Evolutionary conservation across 1,284 basidiomycete species (phyloP).

Genomic region (Cutaneotrichosporon cavernicola): DNA sequence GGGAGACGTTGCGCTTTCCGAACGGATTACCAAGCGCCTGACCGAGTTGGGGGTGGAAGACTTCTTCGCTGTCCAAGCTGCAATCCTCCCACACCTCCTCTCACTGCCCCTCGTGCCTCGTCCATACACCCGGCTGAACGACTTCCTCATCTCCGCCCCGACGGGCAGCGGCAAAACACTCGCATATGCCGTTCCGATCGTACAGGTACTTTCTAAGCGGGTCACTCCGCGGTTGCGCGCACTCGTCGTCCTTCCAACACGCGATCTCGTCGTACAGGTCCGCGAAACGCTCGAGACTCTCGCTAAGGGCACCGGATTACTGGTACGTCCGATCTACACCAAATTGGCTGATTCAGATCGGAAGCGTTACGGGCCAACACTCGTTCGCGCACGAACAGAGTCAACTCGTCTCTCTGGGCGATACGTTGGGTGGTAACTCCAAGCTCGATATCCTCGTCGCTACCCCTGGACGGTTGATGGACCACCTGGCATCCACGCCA

Average conservation of each 20-base stretch:
- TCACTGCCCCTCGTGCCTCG: conserved; percentile 60
- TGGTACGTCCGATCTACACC: conserved; percentile 57
- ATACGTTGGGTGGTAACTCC: conserved; percentile 64
- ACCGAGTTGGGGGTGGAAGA: conserved; percentile 73
- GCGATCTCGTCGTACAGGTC: conserved; percentile 92
- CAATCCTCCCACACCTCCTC: conserved; percentile 45
- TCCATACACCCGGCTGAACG: conserved; percentile 67
- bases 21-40: conserved; percentile 64
- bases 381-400: conserved; percentile 51
- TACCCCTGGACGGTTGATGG: conserved; percentile 91
- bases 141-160: conserved; percentile 95
- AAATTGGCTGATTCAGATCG: conserved; percentile 42
- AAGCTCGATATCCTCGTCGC: conserved; percentile 92
- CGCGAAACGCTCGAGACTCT: conserved; percentile 84
- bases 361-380: conserved; percentile 51
- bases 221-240: conserved; percentile 83
- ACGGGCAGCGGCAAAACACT: conserved; percentile 97
- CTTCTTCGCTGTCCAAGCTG: conserved; percentile 66
- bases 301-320: conserved; percentile 79
- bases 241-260: conserved; percentile 86
- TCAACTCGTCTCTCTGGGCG: conserved; percentile 43
- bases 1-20: conserved; percentile 58
- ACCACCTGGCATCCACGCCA: conserved; percentile 81
- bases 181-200: conserved; percentile 86
- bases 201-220: conserved; percentile 75